Evolutionary conservation across 345 rosid species (phyloP).

Genomic region (Litchi chinensis): DNA sequence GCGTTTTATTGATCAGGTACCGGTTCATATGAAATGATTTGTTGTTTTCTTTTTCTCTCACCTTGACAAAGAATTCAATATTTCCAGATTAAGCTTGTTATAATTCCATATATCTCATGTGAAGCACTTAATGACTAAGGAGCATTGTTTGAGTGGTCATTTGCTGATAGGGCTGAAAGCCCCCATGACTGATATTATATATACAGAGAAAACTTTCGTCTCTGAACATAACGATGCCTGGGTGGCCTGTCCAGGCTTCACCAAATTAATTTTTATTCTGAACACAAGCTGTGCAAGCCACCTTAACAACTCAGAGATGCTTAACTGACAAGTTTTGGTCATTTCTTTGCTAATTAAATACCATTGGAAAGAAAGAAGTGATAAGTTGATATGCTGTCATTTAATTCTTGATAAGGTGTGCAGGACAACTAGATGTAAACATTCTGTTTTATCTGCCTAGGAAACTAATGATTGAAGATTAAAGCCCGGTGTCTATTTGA

Average conservation of each 20-base stretch:
- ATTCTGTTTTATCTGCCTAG: not conserved
- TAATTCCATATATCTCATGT: not conserved
- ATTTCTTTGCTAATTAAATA: not conserved
- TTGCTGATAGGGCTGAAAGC: not conserved
- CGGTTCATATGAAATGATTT: not conserved
- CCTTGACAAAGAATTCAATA: not conserved
- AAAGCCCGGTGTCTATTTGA: not conserved
- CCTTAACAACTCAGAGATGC: not conserved
- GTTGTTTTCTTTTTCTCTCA: not conserved
- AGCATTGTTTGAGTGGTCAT: not conserved
- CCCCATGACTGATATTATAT: not conserved
- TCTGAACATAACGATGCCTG: not conserved
- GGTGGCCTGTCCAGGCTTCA: not conserved
- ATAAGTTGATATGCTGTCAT: not conserved
- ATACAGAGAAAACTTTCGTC: not conserved
- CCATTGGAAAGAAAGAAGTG: not conserved
- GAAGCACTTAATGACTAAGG: not conserved
- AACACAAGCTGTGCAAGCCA: not conserved
- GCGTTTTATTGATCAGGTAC: slow-evolving; percentile 84
- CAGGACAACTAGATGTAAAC: not conserved
- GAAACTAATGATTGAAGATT: not conserved
- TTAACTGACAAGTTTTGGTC: not conserved
- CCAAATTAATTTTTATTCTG: not conserved
- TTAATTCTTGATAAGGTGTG: not conserved
- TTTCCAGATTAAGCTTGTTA: not conserved